Evolutionary conservation across 495 filamentous ascomycete genomes (phyloP), one percentile per base, ranked within the genome.

Genomic region (Acidiella bohemica): DNA sequence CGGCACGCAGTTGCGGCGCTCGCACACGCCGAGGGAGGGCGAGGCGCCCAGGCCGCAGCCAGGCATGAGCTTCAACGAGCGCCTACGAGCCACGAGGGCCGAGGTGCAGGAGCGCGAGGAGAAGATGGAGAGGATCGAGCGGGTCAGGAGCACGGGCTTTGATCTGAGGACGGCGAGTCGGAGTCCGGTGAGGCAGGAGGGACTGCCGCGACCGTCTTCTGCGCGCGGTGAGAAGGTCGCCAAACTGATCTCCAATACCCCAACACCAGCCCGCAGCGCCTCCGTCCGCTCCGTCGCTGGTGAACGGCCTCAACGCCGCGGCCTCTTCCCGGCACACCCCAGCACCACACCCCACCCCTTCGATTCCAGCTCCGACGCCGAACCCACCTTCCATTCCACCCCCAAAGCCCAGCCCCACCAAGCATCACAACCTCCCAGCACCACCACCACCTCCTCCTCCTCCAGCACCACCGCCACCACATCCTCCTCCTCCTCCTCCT

Each of bases 1-100:
- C 24, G 36, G 48, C 17, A 38, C 36, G 18, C 44, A 44, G 39
- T 7, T 37, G 35, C 41, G 27, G 27, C 26, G 36, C 10, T 17
- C 47, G 1, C 26, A 46, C 3, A 12, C 20, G 23, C 2, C 22
- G 20, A 3, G 3, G 8, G 9, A 37, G 20, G 22, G 25, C 6
- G 34, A 13, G 20, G 4, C 22, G 20, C 19, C 13, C 2, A n/a
- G 34, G 12, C 16, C 80, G 55, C n/a, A n/a, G n/a, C n/a, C n/a
- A n/a, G n/a, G n/a, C n/a, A n/a, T n/a, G n/a, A 82, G 74, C 21
- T 97, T 95, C 54, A 93, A 82, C 48, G 84, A 96, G 56, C 67
- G 84, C 18, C 73, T 96, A 44, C 81, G 83, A 0, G 76, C 84
- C 44, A 71, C 60, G 39, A 62, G 74, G 39, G 54, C 55, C 6